phyloP scores from a whole-genome alignment of 202 grass and related monocot genomes.

The Zizania palustris region DNA sequence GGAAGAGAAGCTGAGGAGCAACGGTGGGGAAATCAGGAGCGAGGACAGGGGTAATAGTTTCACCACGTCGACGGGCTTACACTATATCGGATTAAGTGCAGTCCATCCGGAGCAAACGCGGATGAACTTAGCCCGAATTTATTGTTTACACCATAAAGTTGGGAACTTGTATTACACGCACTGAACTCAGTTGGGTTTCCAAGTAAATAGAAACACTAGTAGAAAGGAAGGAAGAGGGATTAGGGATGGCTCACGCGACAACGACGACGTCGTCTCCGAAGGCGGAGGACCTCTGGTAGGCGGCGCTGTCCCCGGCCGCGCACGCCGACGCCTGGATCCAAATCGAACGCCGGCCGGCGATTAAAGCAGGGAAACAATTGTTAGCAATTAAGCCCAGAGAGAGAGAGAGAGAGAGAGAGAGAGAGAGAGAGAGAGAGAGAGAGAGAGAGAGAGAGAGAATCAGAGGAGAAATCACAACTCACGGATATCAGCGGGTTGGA shows the following conservation, averaged over 20 bases:
- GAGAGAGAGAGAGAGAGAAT: background rate
- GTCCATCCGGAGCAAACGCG: too few species aligned
- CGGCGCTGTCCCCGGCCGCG: constrained; percentile 89
- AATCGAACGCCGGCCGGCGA: too few species aligned
- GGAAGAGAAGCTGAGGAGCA: too few species aligned
- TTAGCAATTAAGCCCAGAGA: background rate
- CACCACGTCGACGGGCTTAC: too few species aligned
- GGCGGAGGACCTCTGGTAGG: constrained; percentile 74
- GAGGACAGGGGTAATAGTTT: too few species aligned
- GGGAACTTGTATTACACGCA: too few species aligned
- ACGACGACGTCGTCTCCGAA: constrained; percentile 91
- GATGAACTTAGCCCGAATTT: too few species aligned
- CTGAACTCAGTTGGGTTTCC: background rate
- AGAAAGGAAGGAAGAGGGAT: too few species aligned
- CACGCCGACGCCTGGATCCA: constrained; percentile 67
- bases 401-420: background rate
- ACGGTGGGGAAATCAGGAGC: too few species aligned
- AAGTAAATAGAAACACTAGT: background rate
- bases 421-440: background rate
- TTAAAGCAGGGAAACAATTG: background rate
- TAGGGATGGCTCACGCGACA: constrained; percentile 64
- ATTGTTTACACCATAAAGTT: too few species aligned
- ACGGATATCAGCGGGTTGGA: constrained; percentile 51
- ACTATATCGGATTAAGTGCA: too few species aligned
- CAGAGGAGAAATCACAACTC: constrained; percentile 2